Evolutionary conservation across 78 protist species (phyloP), one percentile per base, ranked within the genome.

Genomic region (Dictyostelium citrinum): DNA sequence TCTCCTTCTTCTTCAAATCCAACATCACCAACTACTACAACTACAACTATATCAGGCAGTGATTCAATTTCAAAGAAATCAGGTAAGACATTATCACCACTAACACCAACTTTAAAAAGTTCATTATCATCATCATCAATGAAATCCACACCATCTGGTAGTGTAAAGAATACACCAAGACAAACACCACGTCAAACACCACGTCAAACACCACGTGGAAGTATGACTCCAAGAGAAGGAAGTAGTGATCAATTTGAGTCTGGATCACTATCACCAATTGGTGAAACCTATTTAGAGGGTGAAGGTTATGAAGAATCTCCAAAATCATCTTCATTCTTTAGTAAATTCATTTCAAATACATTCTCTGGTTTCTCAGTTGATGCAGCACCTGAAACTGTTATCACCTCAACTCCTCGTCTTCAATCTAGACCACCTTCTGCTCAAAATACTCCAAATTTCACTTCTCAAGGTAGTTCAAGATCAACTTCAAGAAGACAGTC

Each of bases 341-440:
- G 46, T 22, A 88, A 88, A 68, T 88, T 83, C 75, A 60, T 88
- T 3, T 60, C 79, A 55, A 80, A 45, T 33, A 80, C 84, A 9
- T 80, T 80, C 35, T 55, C 74, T 33, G 68, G 74, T 35, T 35
- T 80, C 20, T 80, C 84, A 27, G 58, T 80, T 46, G 84, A 70
- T 14, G 77, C 77, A 16, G 77, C 77, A 5, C 77, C 77, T 14
- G 77, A 70, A 31, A 31, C 43, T 33, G 75, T 67, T 31, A 6
- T 70, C 0, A 31, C 46, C 0, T 33, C 77, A 70, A 31, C 46
- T 16, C 37, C 77, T 11, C 72, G 72, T 64, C 72, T 12, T 11
- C 31, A 64, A 27, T 64, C 72, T 0, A 70, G 77, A 70, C 24
- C 77, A 70, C 43, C 77, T 5, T 70, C 77, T 1, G 45, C 12